Evolutionary conservation across 2,329 filamentous ascomycete genomes (phyloP).

Genomic region (Fusarium foetens): DNA sequence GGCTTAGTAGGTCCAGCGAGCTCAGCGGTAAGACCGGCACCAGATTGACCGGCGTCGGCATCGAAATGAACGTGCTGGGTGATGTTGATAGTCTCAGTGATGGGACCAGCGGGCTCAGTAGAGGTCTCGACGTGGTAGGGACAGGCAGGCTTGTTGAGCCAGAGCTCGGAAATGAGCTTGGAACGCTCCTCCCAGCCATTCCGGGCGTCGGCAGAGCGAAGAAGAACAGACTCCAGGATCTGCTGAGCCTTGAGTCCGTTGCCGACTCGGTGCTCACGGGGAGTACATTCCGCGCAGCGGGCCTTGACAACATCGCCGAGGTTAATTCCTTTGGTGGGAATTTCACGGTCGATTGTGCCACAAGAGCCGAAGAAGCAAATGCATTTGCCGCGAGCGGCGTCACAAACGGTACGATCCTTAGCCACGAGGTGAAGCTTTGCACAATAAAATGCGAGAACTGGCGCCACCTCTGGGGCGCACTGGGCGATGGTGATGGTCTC

Average conservation of each 20-base stretch:
- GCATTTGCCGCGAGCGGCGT: constrained; percentile 19
- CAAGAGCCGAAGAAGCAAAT: constrained; percentile 44
- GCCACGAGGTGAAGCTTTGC: constrained; percentile 42
- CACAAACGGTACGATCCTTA: constrained; percentile 17
- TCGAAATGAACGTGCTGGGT: neutral
- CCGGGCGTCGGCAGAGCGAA: constrained; percentile 6
- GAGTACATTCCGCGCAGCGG: constrained; percentile 30
- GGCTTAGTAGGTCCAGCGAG: neutral
- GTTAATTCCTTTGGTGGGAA: neutral
- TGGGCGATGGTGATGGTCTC: constrained; percentile 38
- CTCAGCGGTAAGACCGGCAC: neutral
- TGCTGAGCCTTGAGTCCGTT: constrained; percentile 12
- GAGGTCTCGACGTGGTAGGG: constrained; percentile 8
- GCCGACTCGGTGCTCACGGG: constrained; percentile 25
- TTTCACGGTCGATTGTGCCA: constrained; percentile 9
- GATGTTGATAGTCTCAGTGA: neutral
- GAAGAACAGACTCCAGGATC: constrained; percentile 29
- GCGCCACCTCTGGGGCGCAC: constrained; percentile 27
- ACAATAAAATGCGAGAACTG: constrained; percentile 27
- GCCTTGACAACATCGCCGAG: constrained; percentile 16
- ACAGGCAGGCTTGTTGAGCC: constrained; percentile 14
- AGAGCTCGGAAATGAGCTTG: neutral
- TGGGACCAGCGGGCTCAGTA: fast-evolving
- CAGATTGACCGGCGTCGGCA: neutral
- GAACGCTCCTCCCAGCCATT: neutral